phyloP scores from a whole-genome alignment of 805 yeast genomes.

The baker's yeast (Saccharomyces cerevisiae) region DNA sequence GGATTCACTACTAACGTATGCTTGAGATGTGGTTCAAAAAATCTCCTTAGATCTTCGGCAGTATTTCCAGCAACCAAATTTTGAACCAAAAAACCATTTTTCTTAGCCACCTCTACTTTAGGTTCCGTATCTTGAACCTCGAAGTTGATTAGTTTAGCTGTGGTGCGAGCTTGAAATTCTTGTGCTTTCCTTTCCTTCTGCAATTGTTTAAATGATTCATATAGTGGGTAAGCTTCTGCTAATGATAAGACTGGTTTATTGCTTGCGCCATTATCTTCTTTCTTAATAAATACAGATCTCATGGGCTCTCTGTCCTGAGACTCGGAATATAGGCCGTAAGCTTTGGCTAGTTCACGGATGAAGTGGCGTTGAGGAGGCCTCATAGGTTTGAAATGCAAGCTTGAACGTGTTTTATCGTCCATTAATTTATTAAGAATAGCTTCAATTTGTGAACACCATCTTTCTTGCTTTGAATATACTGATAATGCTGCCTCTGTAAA shows the following conservation, averaged over 20 bases:
- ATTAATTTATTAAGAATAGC: constrained; percentile 42
- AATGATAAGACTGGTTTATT: constrained; percentile 18
- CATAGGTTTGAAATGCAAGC: constrained; percentile 68
- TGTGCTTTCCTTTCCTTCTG: constrained; percentile 28
- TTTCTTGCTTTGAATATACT: constrained; percentile 45
- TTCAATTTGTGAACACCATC: constrained; percentile 67
- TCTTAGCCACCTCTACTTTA: constrained; percentile 25
- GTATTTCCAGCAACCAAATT: constrained; percentile 49
- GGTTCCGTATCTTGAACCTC: constrained; percentile 17
- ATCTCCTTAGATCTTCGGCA: constrained; percentile 35
- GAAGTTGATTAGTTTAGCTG: constrained; percentile 19
- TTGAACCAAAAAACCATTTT: constrained; percentile 47
- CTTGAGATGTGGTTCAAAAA: constrained; percentile 26
- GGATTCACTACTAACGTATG: constrained; percentile 25
- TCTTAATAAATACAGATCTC: constrained; percentile 57
- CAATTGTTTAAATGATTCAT: constrained; percentile 35
- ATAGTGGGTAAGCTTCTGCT: constrained; percentile 34
- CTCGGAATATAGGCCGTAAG: constrained; percentile 53
- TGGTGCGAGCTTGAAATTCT: constrained; percentile 23
- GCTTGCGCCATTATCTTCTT: constrained; percentile 23
- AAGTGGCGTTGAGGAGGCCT: constrained; percentile 57
- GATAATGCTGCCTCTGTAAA: constrained; percentile 41
- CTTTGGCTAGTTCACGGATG: constrained; percentile 56
- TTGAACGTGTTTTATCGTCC: constrained; percentile 32
- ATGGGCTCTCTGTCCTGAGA: constrained; percentile 79